Base-by-base conservation (phyloP, 1,284 basidiomycete species). In the Irpex rosettiformis region DNA sequence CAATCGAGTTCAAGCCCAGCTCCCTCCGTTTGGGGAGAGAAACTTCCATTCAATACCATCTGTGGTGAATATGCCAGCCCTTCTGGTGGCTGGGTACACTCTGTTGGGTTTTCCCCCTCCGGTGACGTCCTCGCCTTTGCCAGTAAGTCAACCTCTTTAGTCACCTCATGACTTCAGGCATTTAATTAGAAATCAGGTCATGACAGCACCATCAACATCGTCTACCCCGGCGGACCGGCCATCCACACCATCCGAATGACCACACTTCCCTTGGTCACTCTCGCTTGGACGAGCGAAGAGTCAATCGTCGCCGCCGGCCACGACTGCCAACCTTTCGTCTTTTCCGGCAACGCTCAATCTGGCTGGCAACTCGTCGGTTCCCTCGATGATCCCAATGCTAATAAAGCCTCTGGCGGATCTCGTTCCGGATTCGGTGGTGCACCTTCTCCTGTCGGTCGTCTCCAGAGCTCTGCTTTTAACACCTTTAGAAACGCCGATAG, bases 41-140 rank as follows among this genome's bases (percentile, higher is more conserved):
- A 96, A 64, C 80, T 99, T 2, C 97, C 97, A 0, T 99, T 99
- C 79, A 96, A 96, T 70, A 98, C 97, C 0, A 82, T 99, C 61
- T 99, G 96, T 64, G 97, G 94, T 55, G 97, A 99, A 73, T 99
- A 91, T 70, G 72, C 80, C 30, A 93, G 90, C 64, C 89, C 94
- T 0, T 84, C 89, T 49, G 94, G 95, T 45, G 97, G 97, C 11
- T 99, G 97, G 96, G 96, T 99, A 2, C 96, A 99, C 68, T 82
- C 90, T 42, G 93, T 99, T 49, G 91, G 88, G 3, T 99, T 99
- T 78, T 98, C 96, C 29, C 96, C 96, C 1, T 93, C 90, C 16
- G 97, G 97, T 27, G 90, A 98, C 69, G 83, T 84, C 0, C 81
- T 99, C 52, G 97, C 95, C 0, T 99, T 96, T 72, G 91, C 90